phyloP scores from a whole-genome alignment of 495 filamentous ascomycete species.

The Talaromyces thailandensis region DNA sequence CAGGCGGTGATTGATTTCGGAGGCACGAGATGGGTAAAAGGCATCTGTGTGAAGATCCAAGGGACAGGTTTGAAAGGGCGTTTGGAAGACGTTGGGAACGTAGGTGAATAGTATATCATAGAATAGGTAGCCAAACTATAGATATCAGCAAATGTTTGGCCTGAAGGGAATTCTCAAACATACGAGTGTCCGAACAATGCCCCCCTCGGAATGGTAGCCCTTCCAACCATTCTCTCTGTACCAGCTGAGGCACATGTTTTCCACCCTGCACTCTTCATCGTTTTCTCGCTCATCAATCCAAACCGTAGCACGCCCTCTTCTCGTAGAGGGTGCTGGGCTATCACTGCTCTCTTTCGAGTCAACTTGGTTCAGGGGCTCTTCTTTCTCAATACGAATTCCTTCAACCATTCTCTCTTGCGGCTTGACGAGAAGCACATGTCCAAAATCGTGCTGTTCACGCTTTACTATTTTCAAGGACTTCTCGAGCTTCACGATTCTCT shows the following conservation, averaged over 20 bases:
- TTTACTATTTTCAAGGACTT: slow-evolving; percentile 74
- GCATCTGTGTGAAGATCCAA: slow-evolving; percentile 89
- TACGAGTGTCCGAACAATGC: slow-evolving; percentile 76
- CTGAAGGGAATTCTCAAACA: neutral
- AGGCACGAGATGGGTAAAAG: slow-evolving; percentile 76
- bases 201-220: slow-evolving; percentile 87
- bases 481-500: slow-evolving; percentile 83
- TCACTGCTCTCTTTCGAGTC: slow-evolving; percentile 15
- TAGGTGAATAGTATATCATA: slow-evolving; percentile 91
- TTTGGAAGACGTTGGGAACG: slow-evolving; percentile 95
- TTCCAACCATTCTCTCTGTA: slow-evolving; percentile 85
- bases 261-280: slow-evolving; percentile 68
- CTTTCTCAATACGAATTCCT: slow-evolving; percentile 65
- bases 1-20: slow-evolving; percentile 83
- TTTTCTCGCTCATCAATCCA: slow-evolving; percentile 73
- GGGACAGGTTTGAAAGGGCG: slow-evolving; percentile 85
- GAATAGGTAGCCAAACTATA: slow-evolving; percentile 75
- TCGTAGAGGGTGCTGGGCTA: slow-evolving; percentile 14
- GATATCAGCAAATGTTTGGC: neutral
- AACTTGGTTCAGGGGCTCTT: slow-evolving; percentile 21
- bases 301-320: slow-evolving; percentile 63
- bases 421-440: slow-evolving; percentile 65
- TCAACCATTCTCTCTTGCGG: slow-evolving; percentile 65
- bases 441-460: slow-evolving; percentile 87
- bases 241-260: slow-evolving; percentile 84